These are phyloP conservation scores for Diplodia mutila DNA, from an alignment of 2,329 filamentous ascomycete species.

Conservation along the genomic window DNA sequence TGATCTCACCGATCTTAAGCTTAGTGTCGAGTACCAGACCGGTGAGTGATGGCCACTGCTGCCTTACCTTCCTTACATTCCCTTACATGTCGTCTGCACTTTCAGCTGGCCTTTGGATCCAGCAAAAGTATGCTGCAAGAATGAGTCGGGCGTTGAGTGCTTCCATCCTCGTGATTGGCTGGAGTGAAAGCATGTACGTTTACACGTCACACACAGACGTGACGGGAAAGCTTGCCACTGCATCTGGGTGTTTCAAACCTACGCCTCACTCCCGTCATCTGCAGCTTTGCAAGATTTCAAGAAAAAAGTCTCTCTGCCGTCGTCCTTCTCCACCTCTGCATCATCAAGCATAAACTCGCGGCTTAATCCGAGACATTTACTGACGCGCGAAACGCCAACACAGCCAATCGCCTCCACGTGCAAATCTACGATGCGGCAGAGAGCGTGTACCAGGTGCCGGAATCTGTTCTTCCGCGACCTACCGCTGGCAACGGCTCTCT, in stretches of 20 bases:
- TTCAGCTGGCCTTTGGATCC: not conserved
- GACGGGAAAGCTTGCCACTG: slow-evolving; percentile 2
- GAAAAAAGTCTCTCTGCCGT: not conserved
- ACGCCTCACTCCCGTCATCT: not conserved
- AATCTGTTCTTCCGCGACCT: slow-evolving; percentile 68
- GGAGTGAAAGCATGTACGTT: not conserved
- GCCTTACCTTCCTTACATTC: not conserved
- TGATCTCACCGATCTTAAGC: slow-evolving; percentile 60
- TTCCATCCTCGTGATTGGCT: not conserved
- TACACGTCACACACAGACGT: slow-evolving; percentile 11
- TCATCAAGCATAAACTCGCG: not conserved
- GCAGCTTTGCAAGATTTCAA: not conserved
- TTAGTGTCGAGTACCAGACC: slow-evolving; percentile 65
- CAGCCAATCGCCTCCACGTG: slow-evolving; percentile 72
- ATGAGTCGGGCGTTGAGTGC: not conserved
- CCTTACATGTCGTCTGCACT: not conserved
- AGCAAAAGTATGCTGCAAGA: not conserved
- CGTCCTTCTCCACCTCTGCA: not conserved
- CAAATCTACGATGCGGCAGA: slow-evolving; percentile 72
- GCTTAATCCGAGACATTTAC: slow-evolving; percentile 27
- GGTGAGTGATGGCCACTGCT: slow-evolving; percentile 52
- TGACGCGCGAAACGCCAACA: not conserved
- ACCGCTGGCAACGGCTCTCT: slow-evolving; percentile 40
- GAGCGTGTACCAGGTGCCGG: slow-evolving; percentile 74
- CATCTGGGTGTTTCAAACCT: slow-evolving; percentile 6